phyloP scores from a whole-genome alignment of 2,329 filamentous ascomycete genomes.

The Ophiosphaerella herpotricha region DNA sequence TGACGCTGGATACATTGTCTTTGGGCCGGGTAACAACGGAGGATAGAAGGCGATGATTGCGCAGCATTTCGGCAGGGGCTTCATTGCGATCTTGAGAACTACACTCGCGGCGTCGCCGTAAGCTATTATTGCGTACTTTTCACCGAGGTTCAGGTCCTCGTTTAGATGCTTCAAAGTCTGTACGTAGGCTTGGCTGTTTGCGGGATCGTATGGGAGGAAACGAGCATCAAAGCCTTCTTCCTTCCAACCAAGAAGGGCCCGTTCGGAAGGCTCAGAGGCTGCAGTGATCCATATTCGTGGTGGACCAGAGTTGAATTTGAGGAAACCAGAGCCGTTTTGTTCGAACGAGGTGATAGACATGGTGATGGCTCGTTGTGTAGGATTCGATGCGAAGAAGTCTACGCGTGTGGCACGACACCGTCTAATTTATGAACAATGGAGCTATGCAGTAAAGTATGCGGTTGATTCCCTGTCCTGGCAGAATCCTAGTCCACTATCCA shows the following conservation, averaged over 20 bases:
- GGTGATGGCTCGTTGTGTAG: neutral
- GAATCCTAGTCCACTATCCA: slow-evolving; percentile 17
- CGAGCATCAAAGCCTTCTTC: slow-evolving; percentile 51
- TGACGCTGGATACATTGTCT: slow-evolving; percentile 45
- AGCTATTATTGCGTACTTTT: slow-evolving; percentile 43
- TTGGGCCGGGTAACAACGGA: slow-evolving; percentile 41
- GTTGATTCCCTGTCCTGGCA: slow-evolving; percentile 9
- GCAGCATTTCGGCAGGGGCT: slow-evolving; percentile 47
- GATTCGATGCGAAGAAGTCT: neutral
- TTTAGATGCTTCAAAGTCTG: slow-evolving; percentile 42
- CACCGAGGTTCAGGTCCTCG: slow-evolving; percentile 46
- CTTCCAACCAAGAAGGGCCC: slow-evolving; percentile 46
- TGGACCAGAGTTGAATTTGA: slow-evolving; percentile 43
- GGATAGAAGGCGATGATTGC: slow-evolving; percentile 53
- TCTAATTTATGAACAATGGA: neutral
- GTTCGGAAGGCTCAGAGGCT: slow-evolving; percentile 44
- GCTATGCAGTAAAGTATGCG: neutral
- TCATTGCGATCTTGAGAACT: slow-evolving; percentile 47
- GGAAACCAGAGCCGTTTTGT: slow-evolving; percentile 36
- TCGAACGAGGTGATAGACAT: slow-evolving; percentile 38
- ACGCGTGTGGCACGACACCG: neutral
- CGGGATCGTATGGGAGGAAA: slow-evolving; percentile 43
- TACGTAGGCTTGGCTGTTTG: slow-evolving; percentile 35
- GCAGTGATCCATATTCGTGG: slow-evolving; percentile 48
- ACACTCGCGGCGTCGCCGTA: slow-evolving; percentile 49